These are phyloP conservation scores for Melastoma candidum DNA, from an alignment of 441 rosid genomes.

Conservation along the genomic window DNA sequence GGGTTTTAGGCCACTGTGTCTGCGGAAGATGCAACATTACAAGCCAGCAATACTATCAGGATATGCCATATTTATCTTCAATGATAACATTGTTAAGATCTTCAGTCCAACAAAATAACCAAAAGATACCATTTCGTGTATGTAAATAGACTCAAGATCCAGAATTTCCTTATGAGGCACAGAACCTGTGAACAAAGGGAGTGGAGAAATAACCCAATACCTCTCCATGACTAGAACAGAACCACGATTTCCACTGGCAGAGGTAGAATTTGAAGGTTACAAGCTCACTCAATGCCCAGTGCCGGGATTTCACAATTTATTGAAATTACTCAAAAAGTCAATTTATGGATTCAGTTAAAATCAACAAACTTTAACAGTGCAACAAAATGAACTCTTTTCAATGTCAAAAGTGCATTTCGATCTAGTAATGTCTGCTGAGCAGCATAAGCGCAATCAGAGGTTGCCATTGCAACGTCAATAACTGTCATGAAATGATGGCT, in stretches of 20 bases:
- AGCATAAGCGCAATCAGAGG: too few species aligned
- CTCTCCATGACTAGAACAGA: neutral
- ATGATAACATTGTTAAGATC: neutral
- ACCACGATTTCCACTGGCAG: too few species aligned
- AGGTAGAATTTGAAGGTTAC: neutral
- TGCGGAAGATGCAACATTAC: conserved; percentile 16
- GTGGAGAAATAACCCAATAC: conserved; percentile 2
- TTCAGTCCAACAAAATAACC: neutral
- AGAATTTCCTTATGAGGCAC: conserved; percentile 65
- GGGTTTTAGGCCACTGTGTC: conserved; percentile 50
- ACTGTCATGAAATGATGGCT: neutral
- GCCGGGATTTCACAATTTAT: too few species aligned
- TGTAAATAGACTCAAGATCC: conserved; percentile 63
- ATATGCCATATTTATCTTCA: neutral
- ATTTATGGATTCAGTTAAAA: too few species aligned
- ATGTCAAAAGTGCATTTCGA: too few species aligned
- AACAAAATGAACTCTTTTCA: too few species aligned
- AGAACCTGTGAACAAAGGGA: conserved; percentile 47
- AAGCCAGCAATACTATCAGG: neutral
- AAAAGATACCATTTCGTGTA: conserved; percentile 69
- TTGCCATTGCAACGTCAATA: too few species aligned
- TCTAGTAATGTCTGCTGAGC: too few species aligned
- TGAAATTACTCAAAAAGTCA: too few species aligned
- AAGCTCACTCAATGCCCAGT: too few species aligned
- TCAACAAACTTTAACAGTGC: too few species aligned